phyloP scores from a whole-genome alignment of 2,329 filamentous ascomycete genomes.

The Aspergillus niger region DNA sequence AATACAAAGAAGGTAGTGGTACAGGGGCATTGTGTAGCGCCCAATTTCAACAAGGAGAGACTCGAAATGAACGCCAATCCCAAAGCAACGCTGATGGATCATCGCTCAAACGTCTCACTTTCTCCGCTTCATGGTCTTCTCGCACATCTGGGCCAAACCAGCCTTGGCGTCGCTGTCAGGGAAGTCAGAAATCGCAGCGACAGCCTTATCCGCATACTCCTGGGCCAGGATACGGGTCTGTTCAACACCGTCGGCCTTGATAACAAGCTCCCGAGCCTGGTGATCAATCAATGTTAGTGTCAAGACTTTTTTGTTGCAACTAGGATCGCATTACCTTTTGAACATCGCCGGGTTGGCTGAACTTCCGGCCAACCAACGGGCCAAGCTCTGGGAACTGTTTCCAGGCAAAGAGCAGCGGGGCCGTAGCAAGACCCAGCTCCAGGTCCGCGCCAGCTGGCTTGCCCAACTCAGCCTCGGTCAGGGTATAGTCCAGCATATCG shows the following conservation, averaged over 20 bases:
- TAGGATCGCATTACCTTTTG: constrained; percentile 63
- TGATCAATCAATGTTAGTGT: background rate
- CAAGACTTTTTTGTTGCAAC: background rate
- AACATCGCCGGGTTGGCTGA: constrained; percentile 80
- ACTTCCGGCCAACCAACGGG: constrained; percentile 87
- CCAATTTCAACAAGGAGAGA: background rate
- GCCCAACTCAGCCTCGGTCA: constrained; percentile 78
- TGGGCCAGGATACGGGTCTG: constrained; percentile 88
- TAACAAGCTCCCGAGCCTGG: constrained; percentile 83
- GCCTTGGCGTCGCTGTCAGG: constrained; percentile 94
- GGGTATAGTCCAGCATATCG: constrained; percentile 96
- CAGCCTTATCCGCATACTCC: constrained; percentile 85
- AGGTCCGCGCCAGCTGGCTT: constrained; percentile 95
- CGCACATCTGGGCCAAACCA: constrained; percentile 88
- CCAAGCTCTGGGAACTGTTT: constrained; percentile 83
- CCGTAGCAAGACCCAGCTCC: constrained; percentile 89
- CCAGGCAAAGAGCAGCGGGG: constrained; percentile 94
- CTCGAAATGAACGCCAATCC: background rate
- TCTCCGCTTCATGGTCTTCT: constrained; percentile 83
- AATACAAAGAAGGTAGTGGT: constrained; percentile 5
- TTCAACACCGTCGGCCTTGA: constrained; percentile 81
- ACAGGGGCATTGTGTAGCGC: background rate
- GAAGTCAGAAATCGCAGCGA: constrained; percentile 78
- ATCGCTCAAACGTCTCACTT: constrained; percentile 57
- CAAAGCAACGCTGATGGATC: background rate